Base-by-base conservation (phyloP, 306 rosid genomes). In the Mucuna pruriens region DNA sequence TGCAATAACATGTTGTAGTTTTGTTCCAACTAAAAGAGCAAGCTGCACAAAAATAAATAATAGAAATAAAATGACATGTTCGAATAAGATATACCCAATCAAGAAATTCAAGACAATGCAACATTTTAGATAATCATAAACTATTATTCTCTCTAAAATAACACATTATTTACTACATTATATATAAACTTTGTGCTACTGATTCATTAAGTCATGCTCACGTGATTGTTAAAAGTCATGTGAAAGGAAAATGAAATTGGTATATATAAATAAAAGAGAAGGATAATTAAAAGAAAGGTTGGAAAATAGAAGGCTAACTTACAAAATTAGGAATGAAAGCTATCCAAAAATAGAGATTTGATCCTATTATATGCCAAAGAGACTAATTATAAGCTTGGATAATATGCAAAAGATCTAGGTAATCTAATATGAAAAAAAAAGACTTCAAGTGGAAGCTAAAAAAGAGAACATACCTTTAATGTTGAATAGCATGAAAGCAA, bases 301-400 rank as follows among this genome's bases (percentile, higher is more conserved):
- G 22, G 69, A 62, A 79, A 52, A 19, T 9, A 75, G 13, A 65
- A 71, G 40, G 76, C 44, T 22, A 34, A 83, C 94, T 90, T 87
- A 92, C 97, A 60, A 81, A 13, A 25, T 86, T 74, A 49, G 97
- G 97, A 82, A 89, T 86, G 78, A 90, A 71, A 19, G 97, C 97
- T 68, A 90, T 92, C 97, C 97, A 92, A 84, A 92, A 92, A 73
- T 92, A 90, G 31, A 90, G 88, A 82, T 89, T 90, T 46, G 92
- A 90, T 44, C 95, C 97, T 90, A 89, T 49, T 25, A 60, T 54
- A 60, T 38, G 51, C 63, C 52, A 74, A 58, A 81, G 33, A 57
- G 2, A 60, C 13, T 10, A 22, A 42, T 19, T 34, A 40, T 78
- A 80, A 71, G 71, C 34, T 67, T 45, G 40, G 31, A 81, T 29